These are phyloP conservation scores for Solanum sejunctum DNA, from an alignment of 257 asterid species.

Conservation along the genomic window DNA sequence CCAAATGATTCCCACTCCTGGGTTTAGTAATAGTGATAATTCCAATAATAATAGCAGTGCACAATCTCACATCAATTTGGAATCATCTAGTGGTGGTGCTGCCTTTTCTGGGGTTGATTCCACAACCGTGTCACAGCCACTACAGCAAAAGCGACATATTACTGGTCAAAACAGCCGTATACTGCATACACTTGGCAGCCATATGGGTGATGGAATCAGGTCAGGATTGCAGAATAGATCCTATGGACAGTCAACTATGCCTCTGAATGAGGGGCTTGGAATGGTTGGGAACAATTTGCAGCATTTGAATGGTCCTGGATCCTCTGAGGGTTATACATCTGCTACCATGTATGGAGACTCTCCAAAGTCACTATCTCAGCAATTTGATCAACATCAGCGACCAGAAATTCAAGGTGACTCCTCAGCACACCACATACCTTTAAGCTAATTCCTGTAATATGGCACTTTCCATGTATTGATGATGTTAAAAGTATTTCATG, in stretches of 20 bases:
- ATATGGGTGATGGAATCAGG: constrained; percentile 71
- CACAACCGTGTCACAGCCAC: constrained; percentile 42
- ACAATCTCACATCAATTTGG: constrained; percentile 44
- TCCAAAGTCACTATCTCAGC: constrained; percentile 37
- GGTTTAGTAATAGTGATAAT: constrained; percentile 44
- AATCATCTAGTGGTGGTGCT: constrained; percentile 38
- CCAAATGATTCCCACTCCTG: constrained; percentile 99
- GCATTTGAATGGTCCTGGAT: constrained; percentile 37
- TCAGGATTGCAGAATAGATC: constrained; percentile 68
- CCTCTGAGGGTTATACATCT: constrained; percentile 46
- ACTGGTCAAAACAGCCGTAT: constrained; percentile 75
- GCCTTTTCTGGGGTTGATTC: constrained; percentile 51
- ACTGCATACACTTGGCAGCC: constrained; percentile 75
- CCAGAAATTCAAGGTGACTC: constrained; percentile 49
- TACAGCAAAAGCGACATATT: constrained; percentile 64
- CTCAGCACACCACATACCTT: background rate
- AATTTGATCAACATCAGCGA: constrained; percentile 59
- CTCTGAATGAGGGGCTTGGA: constrained; percentile 59
- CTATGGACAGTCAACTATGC: constrained; percentile 52
- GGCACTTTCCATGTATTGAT: background rate
- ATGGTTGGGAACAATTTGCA: constrained; percentile 42
- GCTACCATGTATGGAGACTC: constrained; percentile 46
- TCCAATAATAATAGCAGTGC: constrained; percentile 28
- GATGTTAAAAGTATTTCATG: constrained; percentile 2
- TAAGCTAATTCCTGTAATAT: background rate